Percentiles rank a stretch among this genome's conserved stretches.
phyloP scores from a whole-genome alignment of 495 filamentous ascomycete genomes.

The Trichoderma virens region DNA sequence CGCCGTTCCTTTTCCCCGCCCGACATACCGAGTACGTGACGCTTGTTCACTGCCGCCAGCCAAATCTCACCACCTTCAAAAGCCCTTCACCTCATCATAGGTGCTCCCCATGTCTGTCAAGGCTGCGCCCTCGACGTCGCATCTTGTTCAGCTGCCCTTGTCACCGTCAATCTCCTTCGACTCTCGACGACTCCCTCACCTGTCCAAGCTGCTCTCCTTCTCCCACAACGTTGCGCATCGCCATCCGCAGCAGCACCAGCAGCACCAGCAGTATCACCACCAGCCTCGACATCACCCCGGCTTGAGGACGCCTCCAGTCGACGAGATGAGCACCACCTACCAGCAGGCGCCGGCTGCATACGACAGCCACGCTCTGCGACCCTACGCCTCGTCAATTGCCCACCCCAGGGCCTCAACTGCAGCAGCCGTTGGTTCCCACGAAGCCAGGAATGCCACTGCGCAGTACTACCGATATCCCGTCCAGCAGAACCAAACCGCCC shows the following conservation, averaged over 20 bases:
- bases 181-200: neutral
- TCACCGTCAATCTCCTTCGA: neutral
- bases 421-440: constrained; percentile 22
- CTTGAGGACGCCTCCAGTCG: constrained; percentile 43
- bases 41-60: constrained; percentile 1
- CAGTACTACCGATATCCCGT: constrained; percentile 2
- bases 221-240: constrained; percentile 13
- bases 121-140: neutral
- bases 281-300: constrained; percentile 17
- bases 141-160: neutral
- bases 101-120: constrained; percentile 2
- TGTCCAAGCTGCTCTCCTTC: neutral
- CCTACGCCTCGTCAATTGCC: constrained; percentile 21
- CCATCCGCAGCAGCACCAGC: neutral
- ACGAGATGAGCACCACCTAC: constrained; percentile 43
- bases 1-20: neutral
- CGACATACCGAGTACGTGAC: too few species aligned
- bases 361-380: constrained; percentile 30
- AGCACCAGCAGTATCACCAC: too few species aligned
- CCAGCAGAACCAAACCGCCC: constrained; percentile 9
- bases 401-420: constrained; percentile 19
- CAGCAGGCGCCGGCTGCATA: constrained; percentile 35
- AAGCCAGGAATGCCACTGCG: constrained; percentile 17
- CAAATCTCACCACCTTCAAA: neutral
- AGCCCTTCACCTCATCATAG: neutral